Percentiles rank a stretch among this genome's conserved stretches.
Conservation (phyloP, 116 monocot genomes). For the Iris pallida region DNA sequence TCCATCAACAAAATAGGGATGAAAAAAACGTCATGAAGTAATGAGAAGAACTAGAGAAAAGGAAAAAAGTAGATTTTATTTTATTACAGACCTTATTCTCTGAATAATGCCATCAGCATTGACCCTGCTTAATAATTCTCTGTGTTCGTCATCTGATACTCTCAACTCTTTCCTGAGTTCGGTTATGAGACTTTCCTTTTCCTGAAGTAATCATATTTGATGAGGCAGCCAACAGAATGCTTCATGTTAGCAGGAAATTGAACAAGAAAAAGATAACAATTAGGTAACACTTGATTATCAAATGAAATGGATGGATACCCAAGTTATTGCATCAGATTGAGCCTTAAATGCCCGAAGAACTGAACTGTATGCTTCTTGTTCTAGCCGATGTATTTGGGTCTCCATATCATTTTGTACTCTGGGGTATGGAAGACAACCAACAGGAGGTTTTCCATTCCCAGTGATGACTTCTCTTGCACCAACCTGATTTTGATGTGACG, state of each 20-base stretch:
- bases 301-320: slow-evolving; percentile 38
- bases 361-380: slow-evolving; percentile 69
- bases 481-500: slow-evolving; percentile 60
- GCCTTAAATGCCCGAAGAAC: slow-evolving; percentile 84
- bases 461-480: slow-evolving; percentile 37
- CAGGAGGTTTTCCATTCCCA: slow-evolving; percentile 50
- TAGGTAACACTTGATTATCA: neutral
- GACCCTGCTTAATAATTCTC: slow-evolving; percentile 48
- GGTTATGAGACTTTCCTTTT: slow-evolving; percentile 75
- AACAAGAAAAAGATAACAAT: neutral
- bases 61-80: neutral
- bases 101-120: slow-evolving; percentile 71
- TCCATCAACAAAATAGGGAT: neutral
- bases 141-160: slow-evolving; percentile 61
- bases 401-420: slow-evolving; percentile 60
- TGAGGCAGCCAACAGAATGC: neutral
- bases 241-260: neutral
- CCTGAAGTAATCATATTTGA: slow-evolving; percentile 25
- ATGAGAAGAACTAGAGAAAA: no score
- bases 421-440: slow-evolving; percentile 24
- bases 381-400: slow-evolving; percentile 59
- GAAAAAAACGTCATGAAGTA: neutral
- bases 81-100: slow-evolving; percentile 45
- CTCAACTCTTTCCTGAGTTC: slow-evolving; percentile 72
- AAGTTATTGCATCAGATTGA: slow-evolving; percentile 81